Evolutionary conservation across 345 rosid genomes (phyloP), one percentile per base, ranked within the genome.

Genomic region (Hibiscus tridactylites): DNA sequence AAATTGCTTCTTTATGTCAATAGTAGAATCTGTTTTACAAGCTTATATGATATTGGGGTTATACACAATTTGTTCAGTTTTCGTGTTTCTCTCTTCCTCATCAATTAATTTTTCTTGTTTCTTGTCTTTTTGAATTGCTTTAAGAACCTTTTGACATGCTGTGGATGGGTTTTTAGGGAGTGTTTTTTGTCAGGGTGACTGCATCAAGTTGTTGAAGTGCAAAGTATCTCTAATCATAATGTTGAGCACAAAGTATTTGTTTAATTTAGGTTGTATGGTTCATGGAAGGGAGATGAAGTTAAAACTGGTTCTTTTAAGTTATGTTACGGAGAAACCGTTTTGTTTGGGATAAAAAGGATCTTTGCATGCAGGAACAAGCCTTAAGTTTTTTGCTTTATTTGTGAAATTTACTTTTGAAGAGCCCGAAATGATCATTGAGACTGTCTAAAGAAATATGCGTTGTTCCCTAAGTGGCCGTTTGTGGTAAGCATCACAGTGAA

Each of bases 131-230:
- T 9, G 47, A 44, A 9, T 44, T 44, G 47, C 47, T 44, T 44
- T 44, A 44, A 44, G 47, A 44, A 65, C 71, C 59, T 73, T 83
- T 81, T 82, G 84, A 84, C 84, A 84, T 85, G 81, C 77, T 59
- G 63, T 86, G 74, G 81, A 77, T 73, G 80, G 84, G 73, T 39
- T 58, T 44, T 50, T 50, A 50, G 56, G 56, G 17, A 16, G 56
- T 50, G 19, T 50, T 50, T 50, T 50, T 50, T 19, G 56, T 50
- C 83, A 79, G 82, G 68, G 74, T 85, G 82, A 78, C 76, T 76
- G 76, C 81, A 72, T 81, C 78, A 61, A 78, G 83, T 87, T 50
- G 56, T 50, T 79, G 47, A 44, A 44, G 47, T 44, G 47, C 47
- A 44, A 44, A 44, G 47, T 44, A 44, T 9, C 11, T 9, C 47